These are phyloP conservation scores for Deinandra increscens DNA, from an alignment of 129 eudicot species.

Conservation along the genomic window DNA sequence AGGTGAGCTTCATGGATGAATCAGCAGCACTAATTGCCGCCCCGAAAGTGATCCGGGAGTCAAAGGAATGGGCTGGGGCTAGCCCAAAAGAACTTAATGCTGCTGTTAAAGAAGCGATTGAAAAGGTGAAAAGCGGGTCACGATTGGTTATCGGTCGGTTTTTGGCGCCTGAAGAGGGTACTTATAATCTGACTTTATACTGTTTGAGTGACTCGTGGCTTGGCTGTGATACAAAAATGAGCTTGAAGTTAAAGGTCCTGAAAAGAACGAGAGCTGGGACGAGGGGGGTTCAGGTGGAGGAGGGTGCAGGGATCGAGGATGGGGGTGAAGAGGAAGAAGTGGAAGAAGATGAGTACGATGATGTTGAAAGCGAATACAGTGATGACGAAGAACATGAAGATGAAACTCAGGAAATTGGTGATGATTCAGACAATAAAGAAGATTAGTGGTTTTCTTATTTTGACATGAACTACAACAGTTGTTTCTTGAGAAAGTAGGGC, in stretches of 20 bases:
- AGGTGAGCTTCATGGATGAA: slow-evolving; percentile 86
- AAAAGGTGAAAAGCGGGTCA: slow-evolving; percentile 68
- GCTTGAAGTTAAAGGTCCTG: slow-evolving; percentile 66
- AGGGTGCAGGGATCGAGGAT: slow-evolving; percentile 55
- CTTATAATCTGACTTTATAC: slow-evolving; percentile 54
- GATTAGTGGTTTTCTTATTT: slow-evolving; percentile 24
- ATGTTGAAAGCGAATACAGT: slow-evolving; percentile 90
- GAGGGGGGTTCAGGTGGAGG: slow-evolving; percentile 56
- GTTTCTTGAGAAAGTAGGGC: no score
- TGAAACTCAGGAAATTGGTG: slow-evolving; percentile 40
- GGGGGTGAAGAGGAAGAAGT: slow-evolving; percentile 78
- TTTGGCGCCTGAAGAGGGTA: slow-evolving; percentile 86
- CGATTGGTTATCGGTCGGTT: slow-evolving; percentile 74
- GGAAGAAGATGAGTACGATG: slow-evolving; percentile 74
- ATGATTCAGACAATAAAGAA: slow-evolving; percentile 54
- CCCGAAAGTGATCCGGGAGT: slow-evolving; percentile 73
- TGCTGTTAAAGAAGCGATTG: slow-evolving; percentile 71
- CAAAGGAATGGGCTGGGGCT: slow-evolving; percentile 78
- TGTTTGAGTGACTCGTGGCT: slow-evolving; percentile 89
- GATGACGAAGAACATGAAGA: slow-evolving; percentile 82
- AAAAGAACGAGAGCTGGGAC: slow-evolving; percentile 73
- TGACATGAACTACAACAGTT: no score
- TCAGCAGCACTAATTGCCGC: slow-evolving; percentile 77
- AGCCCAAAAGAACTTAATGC: slow-evolving; percentile 54
- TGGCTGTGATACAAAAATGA: slow-evolving; percentile 72